Evolutionary conservation across 2,329 filamentous ascomycete species (phyloP).

Genomic region (Pestalotiopsis sp.): DNA sequence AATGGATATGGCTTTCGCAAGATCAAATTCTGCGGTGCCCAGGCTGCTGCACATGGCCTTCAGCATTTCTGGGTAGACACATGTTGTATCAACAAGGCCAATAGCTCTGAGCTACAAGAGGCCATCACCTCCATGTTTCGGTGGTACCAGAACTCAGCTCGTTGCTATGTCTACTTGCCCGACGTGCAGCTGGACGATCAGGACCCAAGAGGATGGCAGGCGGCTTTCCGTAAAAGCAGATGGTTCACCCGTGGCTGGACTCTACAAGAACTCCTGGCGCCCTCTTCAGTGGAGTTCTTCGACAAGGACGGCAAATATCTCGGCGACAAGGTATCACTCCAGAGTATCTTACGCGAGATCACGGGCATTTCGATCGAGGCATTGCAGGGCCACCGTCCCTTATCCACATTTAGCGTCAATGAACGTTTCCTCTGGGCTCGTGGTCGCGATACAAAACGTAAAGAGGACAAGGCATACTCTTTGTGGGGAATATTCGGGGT

Average conservation of each 20-base stretch:
- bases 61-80: conserved; percentile 8
- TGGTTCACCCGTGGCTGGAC: conserved; percentile 9
- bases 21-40: background rate
- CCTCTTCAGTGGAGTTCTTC: conserved; percentile 1
- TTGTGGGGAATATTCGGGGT: conserved; percentile 3
- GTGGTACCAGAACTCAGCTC: conserved; percentile 18
- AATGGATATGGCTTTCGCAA: background rate
- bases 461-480: conserved; percentile 3
- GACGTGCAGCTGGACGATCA: conserved; percentile 8
- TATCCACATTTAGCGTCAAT: background rate
- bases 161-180: conserved; percentile 23
- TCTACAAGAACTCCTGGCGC: conserved; percentile 1
- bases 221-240: background rate
- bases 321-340: background rate
- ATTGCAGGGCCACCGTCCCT: background rate
- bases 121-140: conserved; percentile 23
- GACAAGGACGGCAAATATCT: background rate
- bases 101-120: conserved; percentile 20
- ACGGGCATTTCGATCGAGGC: background rate
- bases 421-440: background rate
- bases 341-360: background rate
- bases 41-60: background rate
- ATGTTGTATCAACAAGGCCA: conserved; percentile 21
- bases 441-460: background rate
- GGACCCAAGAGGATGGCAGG: background rate